phyloP scores from a whole-genome alignment of 495 filamentous ascomycete species.

The Hyaloscypha finlandica region DNA sequence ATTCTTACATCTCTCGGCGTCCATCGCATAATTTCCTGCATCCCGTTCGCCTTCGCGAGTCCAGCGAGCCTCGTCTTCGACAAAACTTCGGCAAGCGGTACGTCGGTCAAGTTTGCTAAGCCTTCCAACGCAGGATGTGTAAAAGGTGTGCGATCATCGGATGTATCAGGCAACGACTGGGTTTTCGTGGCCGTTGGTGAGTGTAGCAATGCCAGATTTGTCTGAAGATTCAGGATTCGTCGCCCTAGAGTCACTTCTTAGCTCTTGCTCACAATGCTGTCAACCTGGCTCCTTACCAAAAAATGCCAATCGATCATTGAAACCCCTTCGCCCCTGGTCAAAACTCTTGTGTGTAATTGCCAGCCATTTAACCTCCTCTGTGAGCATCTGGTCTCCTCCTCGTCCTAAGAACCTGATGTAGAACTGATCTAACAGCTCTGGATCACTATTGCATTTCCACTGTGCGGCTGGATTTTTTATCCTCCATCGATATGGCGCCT shows the following conservation, averaged over 20 bases:
- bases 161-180: conserved; percentile 41
- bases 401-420: conserved; percentile 72
- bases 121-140: conserved; percentile 71
- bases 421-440: conserved; percentile 67
- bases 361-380: conserved; percentile 94
- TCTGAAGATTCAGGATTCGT: conserved; percentile 76
- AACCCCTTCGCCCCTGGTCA: conserved; percentile 90
- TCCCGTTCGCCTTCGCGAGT: conserved; percentile 67
- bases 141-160: conserved; percentile 65
- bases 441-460: conserved; percentile 75
- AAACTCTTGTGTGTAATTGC: conserved; percentile 98
- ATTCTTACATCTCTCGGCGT: conserved; percentile 72
- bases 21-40: conserved; percentile 80
- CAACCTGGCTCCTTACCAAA: conserved; percentile 62
- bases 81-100: conserved; percentile 56
- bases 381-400: conserved; percentile 69
- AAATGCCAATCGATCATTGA: conserved; percentile 90
- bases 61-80: conserved; percentile 60
- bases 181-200: conserved; percentile 36
- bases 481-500: conserved; percentile 65
- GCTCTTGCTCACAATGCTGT: conserved; percentile 7
- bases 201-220: conserved; percentile 69
- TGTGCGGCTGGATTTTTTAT: conserved; percentile 46
- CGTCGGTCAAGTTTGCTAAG: conserved; percentile 63
- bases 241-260: conserved; percentile 57